Conservation (phyloP, 169 alveolate species). For the Eimeria zaria region DNA sequence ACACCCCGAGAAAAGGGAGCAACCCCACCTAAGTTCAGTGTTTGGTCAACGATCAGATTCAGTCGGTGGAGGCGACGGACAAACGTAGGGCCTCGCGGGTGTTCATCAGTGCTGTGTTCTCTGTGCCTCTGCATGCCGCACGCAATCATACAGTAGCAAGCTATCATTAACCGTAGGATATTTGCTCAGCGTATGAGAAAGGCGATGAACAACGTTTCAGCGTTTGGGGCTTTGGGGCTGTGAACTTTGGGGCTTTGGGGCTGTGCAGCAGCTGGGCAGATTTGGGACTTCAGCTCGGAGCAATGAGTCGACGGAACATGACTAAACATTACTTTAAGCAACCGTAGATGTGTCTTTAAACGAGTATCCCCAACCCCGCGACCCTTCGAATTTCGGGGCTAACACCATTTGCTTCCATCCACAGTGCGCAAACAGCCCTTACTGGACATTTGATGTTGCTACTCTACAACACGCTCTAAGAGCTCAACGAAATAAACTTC, state of each 20-base stretch:
- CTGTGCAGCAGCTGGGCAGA: neutral
- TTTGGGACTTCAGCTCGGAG: neutral
- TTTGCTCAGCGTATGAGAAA: neutral
- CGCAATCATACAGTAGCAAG: neutral
- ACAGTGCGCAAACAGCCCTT: neutral
- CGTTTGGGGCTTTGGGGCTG: conserved; percentile 5
- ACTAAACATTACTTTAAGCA: no score
- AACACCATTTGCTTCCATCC: neutral
- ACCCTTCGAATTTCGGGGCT: neutral
- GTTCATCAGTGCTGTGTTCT: neutral
- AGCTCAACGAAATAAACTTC: no score
- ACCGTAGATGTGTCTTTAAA: no score
- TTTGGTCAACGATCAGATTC: neutral
- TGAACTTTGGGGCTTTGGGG: neutral
- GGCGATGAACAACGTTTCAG: neutral
- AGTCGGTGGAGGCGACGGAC: neutral
- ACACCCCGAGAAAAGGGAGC: neutral
- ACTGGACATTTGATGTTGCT: neutral
- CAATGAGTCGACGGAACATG: neutral
- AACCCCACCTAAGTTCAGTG: neutral
- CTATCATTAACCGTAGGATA: neutral
- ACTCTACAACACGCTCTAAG: neutral
- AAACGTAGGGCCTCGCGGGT: neutral
- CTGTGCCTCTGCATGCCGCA: neutral
- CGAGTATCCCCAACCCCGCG: neutral